These are phyloP conservation scores for Ceratobasidium sp. DNA, from an alignment of 1,284 basidiomycete species.

Conservation along the genomic window DNA sequence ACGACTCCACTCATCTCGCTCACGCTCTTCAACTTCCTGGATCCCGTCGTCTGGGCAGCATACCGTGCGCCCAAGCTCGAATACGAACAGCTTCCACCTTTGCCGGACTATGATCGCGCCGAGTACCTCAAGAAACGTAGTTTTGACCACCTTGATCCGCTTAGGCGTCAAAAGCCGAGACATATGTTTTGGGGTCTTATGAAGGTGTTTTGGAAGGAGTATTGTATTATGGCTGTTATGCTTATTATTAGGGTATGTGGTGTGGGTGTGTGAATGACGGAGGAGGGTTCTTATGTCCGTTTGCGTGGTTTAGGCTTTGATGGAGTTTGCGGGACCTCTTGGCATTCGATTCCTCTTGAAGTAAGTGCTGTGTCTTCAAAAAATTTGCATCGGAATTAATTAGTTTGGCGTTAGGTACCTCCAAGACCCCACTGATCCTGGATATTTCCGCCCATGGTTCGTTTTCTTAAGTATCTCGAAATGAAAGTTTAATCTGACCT, in stretches of 20 bases:
- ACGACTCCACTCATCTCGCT: slow-evolving; percentile 54
- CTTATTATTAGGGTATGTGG: background rate
- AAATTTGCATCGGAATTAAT: slow-evolving; percentile 50
- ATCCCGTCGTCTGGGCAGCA: slow-evolving; percentile 51
- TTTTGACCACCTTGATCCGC: slow-evolving; percentile 30
- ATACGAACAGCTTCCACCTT: slow-evolving; percentile 42
- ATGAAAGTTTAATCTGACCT: background rate
- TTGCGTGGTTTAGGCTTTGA: slow-evolving; percentile 8
- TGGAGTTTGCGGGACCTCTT: slow-evolving; percentile 33
- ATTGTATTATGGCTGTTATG: slow-evolving; percentile 17
- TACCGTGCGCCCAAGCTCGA: slow-evolving; percentile 43
- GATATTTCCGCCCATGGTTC: slow-evolving; percentile 57
- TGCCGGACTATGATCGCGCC: slow-evolving; percentile 44
- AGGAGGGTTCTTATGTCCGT: no score
- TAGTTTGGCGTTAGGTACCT: slow-evolving; percentile 59
- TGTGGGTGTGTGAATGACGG: background rate
- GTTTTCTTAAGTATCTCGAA: background rate
- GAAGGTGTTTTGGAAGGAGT: slow-evolving; percentile 32
- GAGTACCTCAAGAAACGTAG: slow-evolving; percentile 26
- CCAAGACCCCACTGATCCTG: slow-evolving; percentile 57
- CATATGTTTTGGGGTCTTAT: slow-evolving; percentile 39
- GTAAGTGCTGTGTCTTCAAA: background rate
- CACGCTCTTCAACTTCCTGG: slow-evolving; percentile 52
- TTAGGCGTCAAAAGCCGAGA: background rate
- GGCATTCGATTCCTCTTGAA: slow-evolving; percentile 29